phyloP scores from a whole-genome alignment of 176 grass and related monocot species.

The Chloris gayana region DNA sequence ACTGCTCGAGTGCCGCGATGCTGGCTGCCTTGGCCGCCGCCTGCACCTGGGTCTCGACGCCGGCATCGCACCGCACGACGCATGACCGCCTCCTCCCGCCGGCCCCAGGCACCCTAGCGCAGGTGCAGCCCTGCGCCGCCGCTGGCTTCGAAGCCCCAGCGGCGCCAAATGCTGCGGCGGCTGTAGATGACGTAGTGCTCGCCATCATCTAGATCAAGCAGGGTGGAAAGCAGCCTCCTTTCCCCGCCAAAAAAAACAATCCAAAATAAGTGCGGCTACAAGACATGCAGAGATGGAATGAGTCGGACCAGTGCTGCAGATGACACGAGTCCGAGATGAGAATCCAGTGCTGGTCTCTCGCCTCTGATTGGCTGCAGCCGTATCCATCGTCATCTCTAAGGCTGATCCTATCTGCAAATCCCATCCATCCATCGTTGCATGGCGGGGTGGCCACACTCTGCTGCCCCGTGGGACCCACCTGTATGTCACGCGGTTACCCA shows the following conservation, averaged over 20 bases:
- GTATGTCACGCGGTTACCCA: too few relatives aligned
- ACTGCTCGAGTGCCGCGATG: slow-evolving; percentile 83
- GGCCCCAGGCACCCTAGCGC: slow-evolving; percentile 36
- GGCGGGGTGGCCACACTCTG: too few relatives aligned
- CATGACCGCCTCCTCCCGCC: slow-evolving; percentile 37
- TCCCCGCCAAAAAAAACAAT: not conserved
- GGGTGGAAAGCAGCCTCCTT: not conserved
- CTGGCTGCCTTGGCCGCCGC: slow-evolving; percentile 52
- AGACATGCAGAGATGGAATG: not conserved
- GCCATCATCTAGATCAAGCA: slow-evolving; percentile 57
- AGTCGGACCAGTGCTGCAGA: not conserved
- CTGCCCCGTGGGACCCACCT: too few relatives aligned
- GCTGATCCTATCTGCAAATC: not conserved
- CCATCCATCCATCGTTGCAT: not conserved
- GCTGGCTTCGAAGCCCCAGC: slow-evolving; percentile 33
- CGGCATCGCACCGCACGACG: slow-evolving; percentile 69
- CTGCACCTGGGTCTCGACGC: slow-evolving; percentile 56
- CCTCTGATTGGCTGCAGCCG: slow-evolving; percentile 64
- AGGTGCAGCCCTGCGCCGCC: slow-evolving; percentile 8
- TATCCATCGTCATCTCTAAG: slow-evolving; percentile 50
- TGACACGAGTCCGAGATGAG: too few relatives aligned
- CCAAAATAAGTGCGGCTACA: slow-evolving; percentile 24
- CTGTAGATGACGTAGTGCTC: slow-evolving; percentile 51
- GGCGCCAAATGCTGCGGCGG: slow-evolving; percentile 48
- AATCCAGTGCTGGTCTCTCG: slow-evolving; percentile 39